Conservation (phyloP, 2,329 filamentous ascomycete genomes). For the Lasiodiplodia sp. region DNA sequence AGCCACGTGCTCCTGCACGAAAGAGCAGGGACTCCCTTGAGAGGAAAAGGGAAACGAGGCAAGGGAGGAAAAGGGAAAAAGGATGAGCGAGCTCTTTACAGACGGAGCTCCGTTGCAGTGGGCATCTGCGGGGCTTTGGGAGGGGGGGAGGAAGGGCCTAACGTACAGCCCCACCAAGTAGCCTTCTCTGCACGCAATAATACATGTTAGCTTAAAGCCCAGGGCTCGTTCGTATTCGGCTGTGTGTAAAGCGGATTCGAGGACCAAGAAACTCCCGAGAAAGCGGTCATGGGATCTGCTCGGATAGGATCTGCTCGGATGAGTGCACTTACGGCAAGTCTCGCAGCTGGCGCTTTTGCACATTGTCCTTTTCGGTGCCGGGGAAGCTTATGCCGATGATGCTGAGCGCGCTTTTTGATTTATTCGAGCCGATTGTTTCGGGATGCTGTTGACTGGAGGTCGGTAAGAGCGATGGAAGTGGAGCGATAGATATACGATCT, state of each 20-base stretch:
- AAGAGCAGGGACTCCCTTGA: not conserved
- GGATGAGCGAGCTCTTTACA: not conserved
- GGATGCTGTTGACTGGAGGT: slow-evolving; percentile 10
- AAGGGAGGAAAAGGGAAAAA: not conserved
- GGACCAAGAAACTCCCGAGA: slow-evolving; percentile 19
- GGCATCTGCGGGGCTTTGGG: not conserved
- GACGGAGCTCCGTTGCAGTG: not conserved
- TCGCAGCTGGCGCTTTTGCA: slow-evolving; percentile 70
- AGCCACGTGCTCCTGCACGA: not conserved
- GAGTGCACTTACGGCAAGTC: slow-evolving; percentile 64
- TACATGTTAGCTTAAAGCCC: not conserved
- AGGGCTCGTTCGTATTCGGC: not conserved
- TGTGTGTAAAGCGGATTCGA: not conserved
- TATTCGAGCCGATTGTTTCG: not conserved
- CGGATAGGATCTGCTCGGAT: not conserved
- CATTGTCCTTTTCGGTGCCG: slow-evolving; percentile 55
- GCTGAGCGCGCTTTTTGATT: slow-evolving; percentile 22
- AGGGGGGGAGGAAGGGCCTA: not conserved
- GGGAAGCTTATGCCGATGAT: slow-evolving; percentile 2
- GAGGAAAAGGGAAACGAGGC: not conserved
- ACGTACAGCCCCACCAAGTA: slow-evolving; percentile 68
- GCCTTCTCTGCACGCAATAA: slow-evolving; percentile 56
- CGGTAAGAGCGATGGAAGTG: not conserved
- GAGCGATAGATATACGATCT: slow-evolving; percentile 24
- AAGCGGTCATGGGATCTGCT: not conserved